Evolutionary conservation across 805 yeast species (phyloP), one percentile per base, ranked within the genome.

Genomic region (Wickerhamiella galacta): DNA sequence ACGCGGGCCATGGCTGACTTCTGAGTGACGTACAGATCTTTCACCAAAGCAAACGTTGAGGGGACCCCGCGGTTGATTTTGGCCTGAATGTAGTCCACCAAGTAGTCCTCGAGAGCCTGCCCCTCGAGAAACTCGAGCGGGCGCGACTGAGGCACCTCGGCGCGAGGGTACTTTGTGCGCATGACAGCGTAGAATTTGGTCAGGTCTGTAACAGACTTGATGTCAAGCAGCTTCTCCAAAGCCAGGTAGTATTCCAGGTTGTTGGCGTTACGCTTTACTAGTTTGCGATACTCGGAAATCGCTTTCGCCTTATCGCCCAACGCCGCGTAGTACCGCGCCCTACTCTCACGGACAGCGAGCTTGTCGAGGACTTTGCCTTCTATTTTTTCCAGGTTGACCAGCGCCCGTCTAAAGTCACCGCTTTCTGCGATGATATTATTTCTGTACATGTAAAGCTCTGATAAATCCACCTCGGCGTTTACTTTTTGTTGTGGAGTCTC

Each of bases 181-280:
- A 85, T 58, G 41, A 70, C 74, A 29, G 64, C 69, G 52, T 82
- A 87, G 38, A 87, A 53, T 7, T 16, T 18, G 12, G 27, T n/a
- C 12, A 30, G 39, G 33, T 32, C 21, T 51, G 77, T 68, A 25
- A 43, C 30, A n/a, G 61, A 63, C 8, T 54, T 44, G 16, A 74
- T 61, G 3, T 68, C 72, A 39, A 83, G 62, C 3, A 80, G 60
- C 16, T 63, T 53, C 49, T 87, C 94, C 39, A 90, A 60, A 25
- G 67, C 55, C 31, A 56, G 52, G 51, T 81, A 85, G 49, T 81
- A 82, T 9, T 53, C 58, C 23, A 61, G 58, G 45, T 77, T 68
- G 48, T 83, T 94, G 0, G 96, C 93, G 52, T 87, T 87, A 48
- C 94, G 72, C 50, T 77, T 71, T 37, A 87, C 61, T 36, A 87